Conservation (phyloP, 139 green algal genomes). For the Chlorella sp. region DNA sequence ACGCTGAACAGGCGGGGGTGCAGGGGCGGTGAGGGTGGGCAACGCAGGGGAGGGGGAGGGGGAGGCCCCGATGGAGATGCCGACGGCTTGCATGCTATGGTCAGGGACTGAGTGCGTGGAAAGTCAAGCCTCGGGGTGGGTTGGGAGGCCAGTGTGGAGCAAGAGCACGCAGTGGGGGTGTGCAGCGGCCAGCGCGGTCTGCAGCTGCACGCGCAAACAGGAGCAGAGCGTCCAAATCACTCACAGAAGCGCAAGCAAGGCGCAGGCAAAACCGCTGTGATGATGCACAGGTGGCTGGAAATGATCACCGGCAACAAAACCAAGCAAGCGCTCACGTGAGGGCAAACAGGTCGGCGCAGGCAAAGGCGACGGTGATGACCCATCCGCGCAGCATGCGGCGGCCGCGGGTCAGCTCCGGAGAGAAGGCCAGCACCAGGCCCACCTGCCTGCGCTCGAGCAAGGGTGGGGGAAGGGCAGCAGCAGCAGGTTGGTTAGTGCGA, state of each 20-base stretch:
- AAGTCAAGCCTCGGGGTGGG: no score
- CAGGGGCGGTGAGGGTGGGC: background rate
- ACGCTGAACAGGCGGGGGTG: background rate
- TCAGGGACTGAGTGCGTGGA: no score
- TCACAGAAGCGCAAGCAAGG: no score
- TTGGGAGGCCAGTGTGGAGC: no score
- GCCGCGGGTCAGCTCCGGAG: slow-evolving; percentile 4
- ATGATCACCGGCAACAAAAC: background rate
- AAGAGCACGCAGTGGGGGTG: no score
- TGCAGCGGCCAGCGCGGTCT: no score
- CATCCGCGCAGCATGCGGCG: slow-evolving; percentile 24
- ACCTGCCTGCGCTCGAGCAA: background rate
- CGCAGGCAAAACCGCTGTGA: no score
- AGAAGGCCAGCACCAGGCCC: slow-evolving; percentile 22
- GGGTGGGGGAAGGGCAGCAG: background rate
- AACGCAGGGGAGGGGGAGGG: background rate
- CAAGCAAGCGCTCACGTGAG: background rate
- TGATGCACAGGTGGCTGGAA: background rate
- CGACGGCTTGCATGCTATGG: no score
- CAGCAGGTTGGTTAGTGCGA: background rate
- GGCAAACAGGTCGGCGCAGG: slow-evolving; percentile 15
- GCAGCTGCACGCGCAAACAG: background rate
- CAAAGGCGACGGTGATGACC: slow-evolving; percentile 26
- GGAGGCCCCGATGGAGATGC: no score
- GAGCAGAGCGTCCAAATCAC: no score